Conservation (phyloP, 106 monocot genomes). For the Dioscorea dumetorum region DNA sequence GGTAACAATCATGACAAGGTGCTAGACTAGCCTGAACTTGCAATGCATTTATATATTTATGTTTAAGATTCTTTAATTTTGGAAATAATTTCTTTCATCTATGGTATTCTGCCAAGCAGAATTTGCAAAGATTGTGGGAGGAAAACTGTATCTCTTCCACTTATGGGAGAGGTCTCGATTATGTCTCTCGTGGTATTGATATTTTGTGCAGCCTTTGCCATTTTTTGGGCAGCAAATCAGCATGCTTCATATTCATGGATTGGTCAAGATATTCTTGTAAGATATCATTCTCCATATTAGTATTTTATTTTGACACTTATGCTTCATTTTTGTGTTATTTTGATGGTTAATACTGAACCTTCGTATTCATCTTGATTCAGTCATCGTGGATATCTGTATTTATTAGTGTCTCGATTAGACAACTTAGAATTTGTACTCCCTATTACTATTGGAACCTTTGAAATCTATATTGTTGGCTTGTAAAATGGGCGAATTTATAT, state of each 20-base stretch:
- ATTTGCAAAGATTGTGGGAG: constrained; percentile 46
- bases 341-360: not conserved
- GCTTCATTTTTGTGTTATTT: not conserved
- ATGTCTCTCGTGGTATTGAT: constrained; percentile 61
- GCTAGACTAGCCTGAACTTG: not conserved
- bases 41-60: not conserved
- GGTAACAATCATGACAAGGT: constrained; percentile 78
- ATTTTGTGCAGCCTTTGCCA: constrained; percentile 72
- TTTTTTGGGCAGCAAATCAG: constrained; percentile 86
- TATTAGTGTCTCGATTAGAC: too few relatives aligned
- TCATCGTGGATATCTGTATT: too few relatives aligned
- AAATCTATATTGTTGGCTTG: too few relatives aligned
- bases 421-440: too few relatives aligned
- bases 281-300: constrained; percentile 7
- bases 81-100: not conserved
- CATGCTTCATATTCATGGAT: constrained; percentile 87
- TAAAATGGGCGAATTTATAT: too few relatives aligned
- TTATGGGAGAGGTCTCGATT: constrained; percentile 68
- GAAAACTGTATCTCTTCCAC: constrained; percentile 59
- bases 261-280: constrained; percentile 98
- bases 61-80: not conserved
- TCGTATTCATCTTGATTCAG: too few relatives aligned
- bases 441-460: too few relatives aligned
- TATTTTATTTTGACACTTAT: not conserved
- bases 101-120: constrained; percentile 24